Percentiles rank a stretch among this genome's conserved stretches.
Conservation (phyloP, 2,329 filamentous ascomycete genomes). For the Proliferodiscus dingleyae region DNA sequence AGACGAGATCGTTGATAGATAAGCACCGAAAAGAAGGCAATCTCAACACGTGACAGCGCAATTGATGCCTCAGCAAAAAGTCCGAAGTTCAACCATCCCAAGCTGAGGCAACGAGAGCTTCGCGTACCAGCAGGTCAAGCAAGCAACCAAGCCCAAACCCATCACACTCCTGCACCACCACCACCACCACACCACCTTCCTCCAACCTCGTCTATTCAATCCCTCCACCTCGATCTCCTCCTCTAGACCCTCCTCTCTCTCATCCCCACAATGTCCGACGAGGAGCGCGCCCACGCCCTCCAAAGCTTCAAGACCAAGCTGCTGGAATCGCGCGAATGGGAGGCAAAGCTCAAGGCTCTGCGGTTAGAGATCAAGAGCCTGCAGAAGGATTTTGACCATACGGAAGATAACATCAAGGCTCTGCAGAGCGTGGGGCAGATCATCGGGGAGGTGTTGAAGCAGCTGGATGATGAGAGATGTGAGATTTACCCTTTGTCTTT, state of each 20-base stretch:
- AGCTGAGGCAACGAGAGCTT: slow-evolving; percentile 9
- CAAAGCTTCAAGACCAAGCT: slow-evolving; percentile 75
- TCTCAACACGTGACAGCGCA: not conserved
- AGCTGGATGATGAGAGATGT: slow-evolving; percentile 98
- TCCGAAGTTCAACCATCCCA: not conserved
- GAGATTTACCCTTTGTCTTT: no score
- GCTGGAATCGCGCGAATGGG: slow-evolving; percentile 96
- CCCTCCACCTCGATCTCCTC: not conserved
- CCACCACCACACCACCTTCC: not conserved
- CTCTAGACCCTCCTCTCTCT: not conserved
- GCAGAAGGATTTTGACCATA: slow-evolving; percentile 91
- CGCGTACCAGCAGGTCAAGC: slow-evolving; percentile 3
- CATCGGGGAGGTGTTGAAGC: slow-evolving; percentile 97
- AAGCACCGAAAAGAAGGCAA: no score
- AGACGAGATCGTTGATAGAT: no score
- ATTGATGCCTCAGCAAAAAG: not conserved
- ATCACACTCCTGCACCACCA: not conserved
- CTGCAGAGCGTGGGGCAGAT: slow-evolving; percentile 98
- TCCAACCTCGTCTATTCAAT: not conserved
- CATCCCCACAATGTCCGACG: slow-evolving; percentile 35
- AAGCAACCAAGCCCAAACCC: not conserved
- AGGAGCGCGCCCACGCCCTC: slow-evolving; percentile 63
- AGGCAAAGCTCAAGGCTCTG: slow-evolving; percentile 91
- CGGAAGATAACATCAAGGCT: slow-evolving; percentile 99
- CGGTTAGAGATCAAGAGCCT: slow-evolving; percentile 94